These are phyloP conservation scores for Ehretia macrophylla DNA, from an alignment of 257 asterid species.

Conservation along the genomic window DNA sequence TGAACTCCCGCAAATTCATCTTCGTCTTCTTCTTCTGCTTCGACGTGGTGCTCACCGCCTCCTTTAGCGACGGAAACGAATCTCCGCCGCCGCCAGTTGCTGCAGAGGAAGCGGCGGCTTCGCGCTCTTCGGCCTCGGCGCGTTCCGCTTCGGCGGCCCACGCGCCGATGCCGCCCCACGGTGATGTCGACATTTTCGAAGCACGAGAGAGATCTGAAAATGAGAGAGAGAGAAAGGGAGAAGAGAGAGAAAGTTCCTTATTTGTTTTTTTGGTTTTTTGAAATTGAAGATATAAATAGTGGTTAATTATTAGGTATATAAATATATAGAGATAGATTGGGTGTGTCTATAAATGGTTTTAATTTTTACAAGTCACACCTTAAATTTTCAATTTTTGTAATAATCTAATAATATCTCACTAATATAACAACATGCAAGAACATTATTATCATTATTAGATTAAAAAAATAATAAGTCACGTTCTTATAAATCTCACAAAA, in stretches of 20 bases:
- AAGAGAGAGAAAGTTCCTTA: neutral
- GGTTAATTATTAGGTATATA: neutral
- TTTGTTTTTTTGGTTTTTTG: no score
- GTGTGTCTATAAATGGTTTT: no score
- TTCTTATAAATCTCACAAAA: no score
- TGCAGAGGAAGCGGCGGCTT: constrained; percentile 49
- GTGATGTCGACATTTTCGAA: constrained; percentile 57
- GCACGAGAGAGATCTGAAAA: constrained; percentile 2
- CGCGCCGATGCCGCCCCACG: constrained; percentile 88
- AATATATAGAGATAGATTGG: no score
- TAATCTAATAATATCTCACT: no score
- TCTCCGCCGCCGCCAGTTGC: constrained; percentile 18
- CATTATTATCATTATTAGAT: no score
- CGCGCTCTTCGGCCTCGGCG: constrained; percentile 77
- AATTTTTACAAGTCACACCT: no score
- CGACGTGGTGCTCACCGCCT: constrained; percentile 43
- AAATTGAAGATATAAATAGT: neutral
- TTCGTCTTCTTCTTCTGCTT: constrained; percentile 83
- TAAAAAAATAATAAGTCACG: no score
- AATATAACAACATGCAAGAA: no score
- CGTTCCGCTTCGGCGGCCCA: constrained; percentile 98
- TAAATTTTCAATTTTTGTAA: no score
- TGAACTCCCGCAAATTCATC: constrained; percentile 78
- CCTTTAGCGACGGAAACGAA: constrained; percentile 68
- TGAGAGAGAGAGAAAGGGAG: neutral